A percentile compares a stretch with the other conserved stretches of the same genome.
phyloP scores from a whole-genome alignment of 2,329 filamentous ascomycete genomes.

The Fusarium longipes region DNA sequence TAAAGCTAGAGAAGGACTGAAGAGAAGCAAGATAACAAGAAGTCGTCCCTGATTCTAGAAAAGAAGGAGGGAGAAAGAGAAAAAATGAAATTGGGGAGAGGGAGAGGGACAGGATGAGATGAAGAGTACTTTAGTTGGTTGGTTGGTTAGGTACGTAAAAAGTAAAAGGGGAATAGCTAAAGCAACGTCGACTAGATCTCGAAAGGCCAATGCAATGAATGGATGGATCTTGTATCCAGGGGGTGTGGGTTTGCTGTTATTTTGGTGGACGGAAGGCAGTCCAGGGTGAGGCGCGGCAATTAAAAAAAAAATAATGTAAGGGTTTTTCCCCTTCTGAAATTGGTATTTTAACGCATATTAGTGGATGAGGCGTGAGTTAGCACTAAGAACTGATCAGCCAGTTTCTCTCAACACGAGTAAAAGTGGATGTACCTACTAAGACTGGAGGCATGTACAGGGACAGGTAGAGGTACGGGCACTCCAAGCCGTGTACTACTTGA shows the following conservation, averaged over 20 bases:
- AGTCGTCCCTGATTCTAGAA: slow-evolving; percentile 37
- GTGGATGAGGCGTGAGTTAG: slow-evolving; percentile 24
- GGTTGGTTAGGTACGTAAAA: neutral
- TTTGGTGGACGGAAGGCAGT: slow-evolving; percentile 19
- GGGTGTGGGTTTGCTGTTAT: slow-evolving; percentile 29
- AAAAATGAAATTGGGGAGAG: neutral
- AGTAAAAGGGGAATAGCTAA: slow-evolving; percentile 37
- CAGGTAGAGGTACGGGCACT: slow-evolving; percentile 32
- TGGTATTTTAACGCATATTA: slow-evolving; percentile 39
- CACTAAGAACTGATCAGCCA: slow-evolving; percentile 24
- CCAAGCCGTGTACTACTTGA: slow-evolving; percentile 23
- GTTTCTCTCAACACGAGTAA: slow-evolving; percentile 28
- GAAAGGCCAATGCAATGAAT: slow-evolving; percentile 8
- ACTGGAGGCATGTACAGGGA: neutral
- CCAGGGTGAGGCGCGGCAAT: slow-evolving; percentile 48
- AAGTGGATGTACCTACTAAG: slow-evolving; percentile 17
- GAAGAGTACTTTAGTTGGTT: slow-evolving; percentile 23
- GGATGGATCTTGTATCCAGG: slow-evolving; percentile 25
- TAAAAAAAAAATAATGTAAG: slow-evolving; percentile 45
- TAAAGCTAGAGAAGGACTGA: slow-evolving; percentile 37
- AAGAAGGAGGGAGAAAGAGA: slow-evolving; percentile 22
- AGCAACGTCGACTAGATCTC: slow-evolving; percentile 25
- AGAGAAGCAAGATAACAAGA: slow-evolving; percentile 35
- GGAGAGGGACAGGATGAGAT: slow-evolving; percentile 24
- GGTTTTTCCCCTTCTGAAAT: slow-evolving; percentile 44